Conservation (phyloP, 352 stramenopile genomes). For the Globisporangium recalcitrans region DNA sequence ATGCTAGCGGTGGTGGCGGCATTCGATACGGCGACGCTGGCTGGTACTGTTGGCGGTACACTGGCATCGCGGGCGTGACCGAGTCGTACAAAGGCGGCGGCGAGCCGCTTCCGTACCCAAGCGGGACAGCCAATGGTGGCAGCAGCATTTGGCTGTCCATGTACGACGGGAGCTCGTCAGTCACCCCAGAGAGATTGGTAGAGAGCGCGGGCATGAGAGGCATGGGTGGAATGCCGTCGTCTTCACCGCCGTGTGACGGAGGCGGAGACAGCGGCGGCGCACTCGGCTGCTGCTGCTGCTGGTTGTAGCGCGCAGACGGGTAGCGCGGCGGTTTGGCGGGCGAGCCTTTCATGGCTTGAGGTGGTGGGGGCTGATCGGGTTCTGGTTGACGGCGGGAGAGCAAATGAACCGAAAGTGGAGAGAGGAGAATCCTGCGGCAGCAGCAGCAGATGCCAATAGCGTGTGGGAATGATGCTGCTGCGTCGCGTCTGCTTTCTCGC, state of each 20-base stretch:
- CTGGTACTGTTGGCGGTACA: constrained; percentile 12
- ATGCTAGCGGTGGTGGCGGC: not conserved
- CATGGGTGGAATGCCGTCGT: not conserved
- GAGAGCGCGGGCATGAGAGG: not conserved
- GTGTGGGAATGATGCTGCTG: not conserved
- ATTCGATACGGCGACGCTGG: not conserved
- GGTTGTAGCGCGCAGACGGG: constrained; percentile 1
- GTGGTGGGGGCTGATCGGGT: not conserved
- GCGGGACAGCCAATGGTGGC: constrained; percentile 5
- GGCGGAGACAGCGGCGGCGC: constrained; percentile 10
- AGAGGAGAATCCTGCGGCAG: not conserved
- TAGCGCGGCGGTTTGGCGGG: constrained; percentile 7
- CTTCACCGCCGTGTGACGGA: not conserved
- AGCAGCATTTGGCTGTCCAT: constrained; percentile 5
- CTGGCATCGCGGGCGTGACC: not conserved
- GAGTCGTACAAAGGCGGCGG: not conserved
- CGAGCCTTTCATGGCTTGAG: not conserved
- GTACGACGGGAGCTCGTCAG: not conserved
- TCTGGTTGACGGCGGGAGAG: not conserved
- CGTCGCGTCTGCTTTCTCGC: not conserved
- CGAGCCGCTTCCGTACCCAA: constrained; percentile 11
- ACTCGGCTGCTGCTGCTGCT: constrained; percentile 6
- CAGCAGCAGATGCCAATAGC: not conserved
- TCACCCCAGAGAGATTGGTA: not conserved
- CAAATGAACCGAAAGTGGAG: not conserved